phyloP scores from a whole-genome alignment of 2,329 filamentous ascomycete genomes.

The Bipolaris victoriae region DNA sequence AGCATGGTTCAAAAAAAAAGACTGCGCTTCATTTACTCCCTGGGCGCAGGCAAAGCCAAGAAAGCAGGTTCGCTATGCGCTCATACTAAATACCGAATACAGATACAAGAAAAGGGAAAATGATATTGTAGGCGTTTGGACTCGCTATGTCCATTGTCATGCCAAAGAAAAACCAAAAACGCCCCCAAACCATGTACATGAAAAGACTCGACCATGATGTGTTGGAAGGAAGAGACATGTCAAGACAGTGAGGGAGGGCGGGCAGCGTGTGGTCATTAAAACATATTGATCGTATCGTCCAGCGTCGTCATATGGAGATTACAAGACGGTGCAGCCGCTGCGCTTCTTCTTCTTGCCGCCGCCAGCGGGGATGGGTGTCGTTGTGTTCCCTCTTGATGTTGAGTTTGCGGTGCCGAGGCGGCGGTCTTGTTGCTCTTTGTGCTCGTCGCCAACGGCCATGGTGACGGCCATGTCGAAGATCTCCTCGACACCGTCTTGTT shows the following conservation, averaged over 20 bases:
- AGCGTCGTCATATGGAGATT: slow-evolving; percentile 45
- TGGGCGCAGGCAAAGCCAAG: slow-evolving; percentile 14
- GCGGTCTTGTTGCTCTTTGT: slow-evolving; percentile 39
- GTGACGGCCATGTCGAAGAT: slow-evolving; percentile 93
- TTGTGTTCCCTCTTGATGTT: slow-evolving; percentile 23
- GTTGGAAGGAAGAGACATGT: slow-evolving; percentile 28
- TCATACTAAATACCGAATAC: slow-evolving; percentile 44
- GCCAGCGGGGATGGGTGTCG: slow-evolving; percentile 34
- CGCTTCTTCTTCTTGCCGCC: slow-evolving; percentile 49
- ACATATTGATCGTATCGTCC: slow-evolving; percentile 50
- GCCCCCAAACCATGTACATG: slow-evolving; percentile 36
- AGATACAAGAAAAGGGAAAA: slow-evolving; percentile 38
- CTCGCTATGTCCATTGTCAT: slow-evolving; percentile 25
- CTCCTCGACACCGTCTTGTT: slow-evolving; percentile 94
- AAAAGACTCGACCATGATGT: slow-evolving; percentile 19
- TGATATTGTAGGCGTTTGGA: slow-evolving; percentile 30
- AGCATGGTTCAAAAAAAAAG: slow-evolving; percentile 21
- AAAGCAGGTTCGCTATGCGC: slow-evolving; percentile 16
- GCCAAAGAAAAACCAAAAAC: slow-evolving; percentile 26
- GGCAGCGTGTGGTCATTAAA: slow-evolving; percentile 43
- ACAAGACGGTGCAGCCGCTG: slow-evolving; percentile 50
- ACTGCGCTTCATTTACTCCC: slow-evolving; percentile 26
- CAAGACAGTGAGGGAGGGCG: slow-evolving; percentile 36
- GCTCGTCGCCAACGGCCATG: slow-evolving; percentile 79
- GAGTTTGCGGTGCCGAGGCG: slow-evolving; percentile 16